A percentile compares a stretch with the other conserved stretches of the same genome.
Evolutionary conservation across 805 yeast species (phyloP).

Genomic region (Candida odintsovae): DNA sequence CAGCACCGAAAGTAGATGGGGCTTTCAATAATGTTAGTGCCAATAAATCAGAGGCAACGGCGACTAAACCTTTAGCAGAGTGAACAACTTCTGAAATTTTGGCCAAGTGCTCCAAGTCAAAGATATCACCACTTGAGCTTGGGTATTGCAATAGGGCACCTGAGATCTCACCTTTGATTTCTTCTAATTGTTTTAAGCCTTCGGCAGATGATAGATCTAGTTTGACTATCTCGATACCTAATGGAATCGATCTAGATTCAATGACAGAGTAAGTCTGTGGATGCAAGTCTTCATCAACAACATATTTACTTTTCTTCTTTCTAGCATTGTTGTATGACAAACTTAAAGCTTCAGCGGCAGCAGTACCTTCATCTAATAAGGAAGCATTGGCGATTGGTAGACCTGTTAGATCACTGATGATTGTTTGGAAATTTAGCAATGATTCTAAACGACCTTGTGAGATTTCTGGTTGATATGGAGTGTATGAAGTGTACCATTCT

Average conservation of each 20-base stretch:
- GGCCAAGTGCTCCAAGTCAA: conserved; percentile 41
- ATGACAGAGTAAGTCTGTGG: conserved; percentile 84
- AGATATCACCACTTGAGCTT: conserved; percentile 70
- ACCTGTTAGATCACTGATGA: conserved; percentile 86
- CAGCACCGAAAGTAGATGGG: conserved; percentile 85
- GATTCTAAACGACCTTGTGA: conserved; percentile 95
- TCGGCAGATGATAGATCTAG: conserved; percentile 46
- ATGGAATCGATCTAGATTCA: conserved; percentile 69
- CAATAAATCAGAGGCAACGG: conserved; percentile 88
- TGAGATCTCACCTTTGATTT: conserved; percentile 40
- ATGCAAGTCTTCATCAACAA: conserved; percentile 72
- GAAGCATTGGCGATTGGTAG: conserved; percentile 94
- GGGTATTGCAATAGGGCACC: conserved; percentile 93
- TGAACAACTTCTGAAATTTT: conserved; percentile 64
- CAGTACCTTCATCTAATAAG: conserved; percentile 91
- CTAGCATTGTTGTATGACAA: conserved; percentile 62
- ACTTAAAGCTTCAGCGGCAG: conserved; percentile 96
- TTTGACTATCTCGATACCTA: conserved; percentile 58
- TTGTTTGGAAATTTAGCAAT: conserved; percentile 87
- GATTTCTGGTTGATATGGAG: conserved; percentile 98
- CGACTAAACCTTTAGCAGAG: conserved; percentile 62
- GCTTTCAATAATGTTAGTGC: conserved; percentile 83
- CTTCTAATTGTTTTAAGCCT: conserved; percentile 30
- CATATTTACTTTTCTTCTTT: conserved; percentile 62
- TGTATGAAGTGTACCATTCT: conserved; percentile 97